Percentiles rank a stretch among this genome's conserved stretches.
phyloP scores from a whole-genome alignment of 768 basidiomycete species.

The Boletus insuetus region DNA sequence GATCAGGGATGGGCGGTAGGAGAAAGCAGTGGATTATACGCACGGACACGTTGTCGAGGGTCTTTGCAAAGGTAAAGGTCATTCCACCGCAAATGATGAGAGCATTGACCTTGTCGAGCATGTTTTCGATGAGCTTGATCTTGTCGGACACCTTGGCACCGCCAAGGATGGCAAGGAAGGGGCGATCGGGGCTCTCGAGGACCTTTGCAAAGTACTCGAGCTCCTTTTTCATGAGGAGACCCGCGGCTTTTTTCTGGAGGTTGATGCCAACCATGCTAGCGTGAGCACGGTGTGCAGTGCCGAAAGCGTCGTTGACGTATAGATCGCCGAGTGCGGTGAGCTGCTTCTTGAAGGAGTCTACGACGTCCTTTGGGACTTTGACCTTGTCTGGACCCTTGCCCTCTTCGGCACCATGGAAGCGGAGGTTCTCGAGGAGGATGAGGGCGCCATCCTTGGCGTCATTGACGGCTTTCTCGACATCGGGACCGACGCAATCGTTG shows the following conservation, averaged over 20 bases:
- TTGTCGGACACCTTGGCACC: constrained; percentile 99
- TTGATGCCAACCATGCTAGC: constrained; percentile 98
- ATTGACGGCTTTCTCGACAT: constrained; percentile 76
- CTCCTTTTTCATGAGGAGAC: constrained; percentile 98
- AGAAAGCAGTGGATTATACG: constrained; percentile 16
- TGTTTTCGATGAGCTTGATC: constrained; percentile 97
- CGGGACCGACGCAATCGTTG: constrained; percentile 79
- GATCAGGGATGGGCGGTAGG: constrained; percentile 1
- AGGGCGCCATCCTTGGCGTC: constrained; percentile 58
- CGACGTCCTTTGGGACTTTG: constrained; percentile 83
- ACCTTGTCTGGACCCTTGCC: constrained; percentile 96
- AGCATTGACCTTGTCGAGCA: constrained; percentile 97
- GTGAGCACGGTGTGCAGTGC: constrained; percentile 97
- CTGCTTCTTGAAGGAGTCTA: constrained; percentile 80
- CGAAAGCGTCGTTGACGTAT: constrained; percentile 98
- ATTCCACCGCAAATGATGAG: constrained; percentile 97
- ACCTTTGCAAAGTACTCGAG: constrained; percentile 99
- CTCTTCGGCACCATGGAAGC: constrained; percentile 98
- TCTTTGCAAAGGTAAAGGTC: constrained; percentile 99
- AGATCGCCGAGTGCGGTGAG: constrained; percentile 93
- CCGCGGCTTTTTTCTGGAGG: constrained; percentile 87
- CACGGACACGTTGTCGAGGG: constrained; percentile 73
- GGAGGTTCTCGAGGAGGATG: constrained; percentile 94
- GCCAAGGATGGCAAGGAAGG: constrained; percentile 97
- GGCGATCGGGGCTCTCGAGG: constrained; percentile 88